Evolutionary conservation across 2,329 filamentous ascomycete genomes (phyloP).

Genomic region (Fusarium haematococcum): DNA sequence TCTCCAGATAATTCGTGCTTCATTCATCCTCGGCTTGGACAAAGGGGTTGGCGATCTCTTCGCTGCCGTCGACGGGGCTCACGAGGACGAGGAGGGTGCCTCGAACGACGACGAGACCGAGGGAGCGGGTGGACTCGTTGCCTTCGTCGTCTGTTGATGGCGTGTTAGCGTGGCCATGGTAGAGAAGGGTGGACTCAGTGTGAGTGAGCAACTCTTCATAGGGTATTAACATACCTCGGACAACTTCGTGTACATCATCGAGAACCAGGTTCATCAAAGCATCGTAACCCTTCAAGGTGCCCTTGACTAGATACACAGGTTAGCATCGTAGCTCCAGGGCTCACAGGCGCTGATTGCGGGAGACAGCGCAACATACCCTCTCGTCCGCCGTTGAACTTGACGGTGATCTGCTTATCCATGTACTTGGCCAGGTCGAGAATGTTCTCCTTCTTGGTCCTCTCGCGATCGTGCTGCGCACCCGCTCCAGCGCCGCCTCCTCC

Average conservation of each 20-base stretch:
- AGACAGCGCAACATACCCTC: conserved; percentile 70
- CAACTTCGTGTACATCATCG: conserved; percentile 90
- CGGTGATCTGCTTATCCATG: conserved; percentile 94
- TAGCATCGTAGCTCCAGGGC: conserved; percentile 7
- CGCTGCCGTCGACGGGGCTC: conserved; percentile 92
- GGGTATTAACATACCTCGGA: conserved; percentile 74
- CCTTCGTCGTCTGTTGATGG: conserved; percentile 83
- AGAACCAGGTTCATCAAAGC: conserved; percentile 98
- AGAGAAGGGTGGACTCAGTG: neutral
- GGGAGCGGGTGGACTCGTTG: conserved; percentile 82
- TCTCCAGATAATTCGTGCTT: conserved; percentile 28
- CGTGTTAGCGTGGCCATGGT: conserved; percentile 5
- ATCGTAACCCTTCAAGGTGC: conserved; percentile 94
- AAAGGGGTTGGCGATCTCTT: conserved; percentile 96
- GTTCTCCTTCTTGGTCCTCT: conserved; percentile 97
- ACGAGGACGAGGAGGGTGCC: conserved; percentile 94
- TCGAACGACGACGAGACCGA: conserved; percentile 89
- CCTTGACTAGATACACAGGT: conserved; percentile 71
- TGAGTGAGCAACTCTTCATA: neutral
- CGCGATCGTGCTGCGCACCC: conserved; percentile 60
- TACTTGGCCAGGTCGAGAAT: conserved; percentile 96
- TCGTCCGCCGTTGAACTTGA: conserved; percentile 96
- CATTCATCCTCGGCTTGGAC: conserved; percentile 76
- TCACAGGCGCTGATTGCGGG: neutral
- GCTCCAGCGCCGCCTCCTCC: conserved; percentile 60